A percentile compares a stretch with the other conserved stretches of the same genome.
Evolutionary conservation across 2,329 filamentous ascomycete species (phyloP).

Genomic region (Exophiala sp.): DNA sequence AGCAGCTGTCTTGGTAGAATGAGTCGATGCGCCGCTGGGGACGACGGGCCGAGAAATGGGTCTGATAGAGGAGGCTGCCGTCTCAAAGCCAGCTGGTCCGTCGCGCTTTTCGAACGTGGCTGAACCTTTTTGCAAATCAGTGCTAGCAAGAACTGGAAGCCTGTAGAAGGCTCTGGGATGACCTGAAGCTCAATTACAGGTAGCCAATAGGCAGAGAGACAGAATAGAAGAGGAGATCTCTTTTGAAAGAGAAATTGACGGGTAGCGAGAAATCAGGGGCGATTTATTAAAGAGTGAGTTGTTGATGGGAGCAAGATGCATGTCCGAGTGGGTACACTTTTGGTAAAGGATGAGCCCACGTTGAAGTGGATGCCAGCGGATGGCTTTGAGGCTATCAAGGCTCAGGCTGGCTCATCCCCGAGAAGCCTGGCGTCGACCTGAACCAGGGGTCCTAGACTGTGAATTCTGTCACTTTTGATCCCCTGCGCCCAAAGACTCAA

Average conservation of each 20-base stretch:
- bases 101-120: constrained; percentile 16
- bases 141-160: constrained; percentile 16
- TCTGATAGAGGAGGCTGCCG: constrained; percentile 16
- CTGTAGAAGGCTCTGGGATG: constrained; percentile 17
- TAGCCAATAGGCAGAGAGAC: constrained; percentile 15
- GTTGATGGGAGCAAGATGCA: constrained; percentile 4
- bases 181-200: constrained; percentile 7
- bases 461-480: not conserved
- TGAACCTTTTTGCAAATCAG: constrained; percentile 14
- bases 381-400: not conserved
- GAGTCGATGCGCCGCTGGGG: constrained; percentile 18
- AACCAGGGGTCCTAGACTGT: not conserved
- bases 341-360: constrained; percentile 2
- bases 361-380: constrained; percentile 15
- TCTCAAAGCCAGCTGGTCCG: constrained; percentile 8
- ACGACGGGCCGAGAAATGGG: constrained; percentile 7
- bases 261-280: constrained; percentile 20
- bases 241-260: constrained; percentile 21
- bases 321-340: constrained; percentile 12
- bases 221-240: constrained; percentile 9
- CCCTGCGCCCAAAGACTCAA: not conserved
- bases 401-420: not conserved
- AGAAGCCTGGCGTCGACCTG: not conserved
- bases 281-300: constrained; percentile 18
- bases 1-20: constrained; percentile 16